Evolutionary conservation across 23 red algal species (phyloP), one percentile per base, ranked within the genome.

Genomic region (Gracilaria caudata): DNA sequence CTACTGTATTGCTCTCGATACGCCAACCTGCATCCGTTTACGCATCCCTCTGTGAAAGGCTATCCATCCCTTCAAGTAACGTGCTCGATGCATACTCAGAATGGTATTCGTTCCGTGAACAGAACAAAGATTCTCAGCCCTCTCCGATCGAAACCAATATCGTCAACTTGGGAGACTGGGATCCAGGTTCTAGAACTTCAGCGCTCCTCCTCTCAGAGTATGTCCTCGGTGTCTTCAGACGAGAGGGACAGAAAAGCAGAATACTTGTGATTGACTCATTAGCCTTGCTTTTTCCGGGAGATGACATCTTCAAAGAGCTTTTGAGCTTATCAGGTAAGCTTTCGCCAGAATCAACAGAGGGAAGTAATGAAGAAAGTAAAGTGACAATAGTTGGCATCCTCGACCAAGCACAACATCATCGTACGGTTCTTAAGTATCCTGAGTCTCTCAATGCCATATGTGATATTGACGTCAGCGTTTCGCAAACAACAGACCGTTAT

Each of bases 251-350:
- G 24, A 75, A 10, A 1, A 23, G 36, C 51, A 60, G 66, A 16
- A 76, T 86, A 11, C 3, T 86, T 25, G 20, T 86, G 28, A 46
- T 86, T 55, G 82, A 86, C 51, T 74, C 65, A 3, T n/a, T 86
- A 35, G 35, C 37, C 4, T 33, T 43, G n/a, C 70, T 75, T 12
- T 75, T 75, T 75, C 43, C 70, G 13, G 70, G 43, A 17, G 16
- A 49, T 4, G 70, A 75, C 4, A 75, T 75, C 40, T 75, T 75
- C 33, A 20, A 49, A 49, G 70, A 75, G 40, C 34, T 75, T 75
- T 34, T 75, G 38, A 75, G 29, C 70, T 29, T 75, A 26, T 23
- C 43, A 17, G 39, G 49, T 45, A 6, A 24, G n/a, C 38, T 75
- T 75, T 75, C 20, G 10, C 11, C 70, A 47, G 13, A 19, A 16